Evolutionary conservation across 2,329 filamentous ascomycete species (phyloP), one percentile per base, ranked within the genome.

Genomic region (Passalora sequoiae): DNA sequence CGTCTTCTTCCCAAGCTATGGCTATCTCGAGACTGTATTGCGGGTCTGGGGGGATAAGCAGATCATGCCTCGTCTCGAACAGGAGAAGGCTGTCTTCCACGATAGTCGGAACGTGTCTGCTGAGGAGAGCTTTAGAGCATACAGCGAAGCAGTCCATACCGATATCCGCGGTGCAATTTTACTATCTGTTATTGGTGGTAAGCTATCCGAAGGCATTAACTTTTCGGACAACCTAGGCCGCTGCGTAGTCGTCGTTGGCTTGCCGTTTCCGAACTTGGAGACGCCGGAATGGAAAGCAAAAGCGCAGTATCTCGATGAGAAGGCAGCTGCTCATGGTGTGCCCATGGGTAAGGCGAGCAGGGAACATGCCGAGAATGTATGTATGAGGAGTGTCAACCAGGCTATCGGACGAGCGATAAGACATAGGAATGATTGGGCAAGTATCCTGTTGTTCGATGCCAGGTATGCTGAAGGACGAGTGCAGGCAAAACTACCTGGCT

Each of bases 371-470:
- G 89, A 96, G 63, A 97, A 97, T 61, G 80, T 87, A 0, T 96
- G 89, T 64, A 96, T 98, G 89, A 77, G 92, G 28, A 88, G 89
- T 4, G 92, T 98, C 4, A 98, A 98, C 64, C 92, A 98, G 70
- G 92, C 87, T 60, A 89, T 98, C 55, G 92, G 92, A 1, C 75
- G 92, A 46, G 92, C 89, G 1, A 96, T 98, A 57, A 75, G 92
- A 35, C 92, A 98, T 62, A 77, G 76, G 43, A 80, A 78, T 17
- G 92, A 98, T 66, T 97, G 94, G 66, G 92, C 92, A 4, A 82
- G 85, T 12, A 96, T 98, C 51, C 68, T 96, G 44, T 75, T 98
- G 60, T 71, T 92, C 24, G 92, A 98, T 66, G 73, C 77, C 51
- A 74, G 92, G 39, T 98, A 92, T 66, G 77, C 74, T n/a, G 79